These are phyloP conservation scores for Saccharomycopsis sp. DNA, from an alignment of 805 yeast genomes.

Conservation along the genomic window DNA sequence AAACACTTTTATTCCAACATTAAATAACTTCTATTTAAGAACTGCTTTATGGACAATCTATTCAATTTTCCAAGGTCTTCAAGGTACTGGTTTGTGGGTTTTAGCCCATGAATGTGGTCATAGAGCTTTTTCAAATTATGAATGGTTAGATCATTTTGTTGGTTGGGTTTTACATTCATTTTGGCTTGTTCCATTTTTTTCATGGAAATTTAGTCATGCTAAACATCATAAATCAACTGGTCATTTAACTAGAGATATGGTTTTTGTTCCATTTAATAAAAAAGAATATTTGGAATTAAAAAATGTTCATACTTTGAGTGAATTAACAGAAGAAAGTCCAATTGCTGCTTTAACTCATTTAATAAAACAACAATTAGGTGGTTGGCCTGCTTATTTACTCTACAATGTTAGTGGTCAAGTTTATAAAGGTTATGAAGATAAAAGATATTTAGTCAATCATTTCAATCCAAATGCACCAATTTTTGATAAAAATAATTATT, in stretches of 20 bases:
- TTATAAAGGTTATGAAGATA: slow-evolving; percentile 32
- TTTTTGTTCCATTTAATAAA: slow-evolving; percentile 65
- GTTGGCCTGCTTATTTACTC: slow-evolving; percentile 59
- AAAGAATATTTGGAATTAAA: slow-evolving; percentile 39
- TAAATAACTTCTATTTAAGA: slow-evolving; percentile 26
- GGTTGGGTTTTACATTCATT: slow-evolving; percentile 81
- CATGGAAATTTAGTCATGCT: slow-evolving; percentile 78
- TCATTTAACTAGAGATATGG: slow-evolving; percentile 73
- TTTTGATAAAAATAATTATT: slow-evolving; percentile 62
- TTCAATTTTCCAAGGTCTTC: slow-evolving; percentile 45
- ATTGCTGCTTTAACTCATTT: slow-evolving; percentile 46
- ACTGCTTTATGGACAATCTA: slow-evolving; percentile 50
- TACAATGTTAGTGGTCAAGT: slow-evolving; percentile 72
- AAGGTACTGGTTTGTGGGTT: slow-evolving; percentile 47
- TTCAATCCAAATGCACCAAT: slow-evolving; percentile 66
- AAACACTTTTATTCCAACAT: slow-evolving; percentile 34
- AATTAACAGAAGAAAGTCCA: slow-evolving; percentile 68
- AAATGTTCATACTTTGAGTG: slow-evolving; percentile 34
- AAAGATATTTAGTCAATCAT: slow-evolving; percentile 47
- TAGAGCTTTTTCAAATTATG: slow-evolving; percentile 69
- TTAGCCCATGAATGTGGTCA: slow-evolving; percentile 91
- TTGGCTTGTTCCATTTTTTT: slow-evolving; percentile 73
- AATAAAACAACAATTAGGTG: slow-evolving; percentile 62
- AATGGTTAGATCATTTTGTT: slow-evolving; percentile 60
- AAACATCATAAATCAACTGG: slow-evolving; percentile 91